Percentiles rank a stretch among this genome's conserved stretches.
Evolutionary conservation across 176 grass and related monocot genomes (phyloP).

Genomic region (Dactylis glomerata): DNA sequence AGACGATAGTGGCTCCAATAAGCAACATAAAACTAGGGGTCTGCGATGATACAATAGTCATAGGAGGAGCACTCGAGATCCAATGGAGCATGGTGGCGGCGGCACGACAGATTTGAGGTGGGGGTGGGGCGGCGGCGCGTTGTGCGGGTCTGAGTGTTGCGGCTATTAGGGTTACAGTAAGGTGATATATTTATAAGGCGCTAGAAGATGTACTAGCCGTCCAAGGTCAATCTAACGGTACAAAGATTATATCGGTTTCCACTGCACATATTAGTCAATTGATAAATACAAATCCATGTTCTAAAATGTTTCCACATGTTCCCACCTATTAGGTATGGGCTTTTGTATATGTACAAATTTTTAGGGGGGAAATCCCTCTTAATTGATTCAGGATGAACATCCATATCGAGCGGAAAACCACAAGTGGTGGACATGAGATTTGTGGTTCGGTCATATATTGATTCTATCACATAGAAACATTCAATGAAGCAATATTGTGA

Average conservation of each 20-base stretch:
- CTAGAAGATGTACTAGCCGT: neutral
- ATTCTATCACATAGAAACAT: no score
- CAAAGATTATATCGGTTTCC: neutral
- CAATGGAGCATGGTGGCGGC: no score
- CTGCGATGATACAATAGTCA: neutral
- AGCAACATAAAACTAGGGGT: accelerated
- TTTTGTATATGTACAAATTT: no score
- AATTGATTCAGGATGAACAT: no score
- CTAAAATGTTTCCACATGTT: neutral
- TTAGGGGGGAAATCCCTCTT: no score
- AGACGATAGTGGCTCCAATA: neutral
- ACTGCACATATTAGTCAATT: neutral
- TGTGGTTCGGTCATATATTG: no score
- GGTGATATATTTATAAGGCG: neutral
- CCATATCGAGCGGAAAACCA: no score
- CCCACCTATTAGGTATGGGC: neutral
- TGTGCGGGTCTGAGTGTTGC: accelerated
- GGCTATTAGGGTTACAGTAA: neutral
- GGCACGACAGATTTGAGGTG: neutral
- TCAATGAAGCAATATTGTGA: no score
- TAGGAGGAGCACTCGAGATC: neutral
- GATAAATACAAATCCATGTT: neutral
- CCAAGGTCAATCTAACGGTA: neutral
- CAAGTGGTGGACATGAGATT: no score
- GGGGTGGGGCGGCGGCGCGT: neutral